phyloP scores from a whole-genome alignment of 306 rosid species.

The Gastrolobium bilobum region DNA sequence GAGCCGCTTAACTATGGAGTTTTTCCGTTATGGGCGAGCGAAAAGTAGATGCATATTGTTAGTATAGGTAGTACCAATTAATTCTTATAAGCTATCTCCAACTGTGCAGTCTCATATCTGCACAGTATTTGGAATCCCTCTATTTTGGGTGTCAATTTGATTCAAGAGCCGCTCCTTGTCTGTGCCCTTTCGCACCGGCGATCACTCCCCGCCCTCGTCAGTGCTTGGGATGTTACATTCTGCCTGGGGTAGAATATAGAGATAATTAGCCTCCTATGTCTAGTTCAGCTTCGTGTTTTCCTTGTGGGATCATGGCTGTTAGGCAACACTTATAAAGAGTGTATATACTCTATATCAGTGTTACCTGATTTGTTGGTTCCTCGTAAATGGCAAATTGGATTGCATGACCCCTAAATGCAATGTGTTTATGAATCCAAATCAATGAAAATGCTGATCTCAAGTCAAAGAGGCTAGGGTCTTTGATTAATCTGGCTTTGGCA shows the following conservation, averaged over 20 bases:
- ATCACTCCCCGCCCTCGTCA: too few relatives aligned
- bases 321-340: background rate
- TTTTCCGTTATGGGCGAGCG: too few relatives aligned
- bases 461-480: background rate
- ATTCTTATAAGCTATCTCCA: too few relatives aligned
- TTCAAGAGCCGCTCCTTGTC: too few relatives aligned
- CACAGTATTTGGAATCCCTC: too few relatives aligned
- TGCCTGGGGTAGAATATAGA: constrained; percentile 18
- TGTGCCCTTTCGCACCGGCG: too few relatives aligned
- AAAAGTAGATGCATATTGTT: too few relatives aligned
- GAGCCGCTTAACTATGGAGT: too few relatives aligned
- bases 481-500: background rate
- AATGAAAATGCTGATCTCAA: background rate
- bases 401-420: background rate
- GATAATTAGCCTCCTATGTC: background rate
- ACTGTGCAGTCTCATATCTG: too few relatives aligned
- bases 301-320: background rate
- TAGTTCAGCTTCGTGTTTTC: constrained; percentile 18
- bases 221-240: too few relatives aligned
- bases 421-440: background rate
- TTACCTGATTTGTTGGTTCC: background rate
- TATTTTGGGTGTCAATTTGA: too few relatives aligned
- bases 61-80: too few relatives aligned
- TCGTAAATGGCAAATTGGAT: background rate
- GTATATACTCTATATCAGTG: background rate